Evolutionary conservation across 78 protist genomes (phyloP), one percentile per base, ranked within the genome.

Genomic region (Emiliania huxleyi): DNA sequence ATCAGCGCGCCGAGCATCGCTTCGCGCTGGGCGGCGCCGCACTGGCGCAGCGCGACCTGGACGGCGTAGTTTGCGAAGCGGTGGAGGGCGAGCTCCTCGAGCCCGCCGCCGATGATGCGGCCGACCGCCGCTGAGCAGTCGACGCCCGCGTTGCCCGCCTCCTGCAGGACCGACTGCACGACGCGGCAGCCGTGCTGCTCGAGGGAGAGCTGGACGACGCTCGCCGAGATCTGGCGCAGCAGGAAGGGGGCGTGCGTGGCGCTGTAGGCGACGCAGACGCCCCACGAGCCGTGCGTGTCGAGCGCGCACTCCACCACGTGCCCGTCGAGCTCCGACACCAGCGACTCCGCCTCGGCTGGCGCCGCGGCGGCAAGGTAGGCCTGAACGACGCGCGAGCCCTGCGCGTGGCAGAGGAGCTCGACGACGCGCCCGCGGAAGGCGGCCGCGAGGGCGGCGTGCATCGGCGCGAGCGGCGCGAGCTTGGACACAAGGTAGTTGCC

Each of bases 181-280:
- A 73, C 83, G 43, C 83, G 37, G 83, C 83, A 73, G 83, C 83
- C 83, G 42, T 73, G 83, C 83, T 73, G 83, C 42, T 73, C 40
- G 33, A 35, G 8, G 44, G 33, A 18, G 43, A 73, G 83, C 15
- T 5, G 40, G 42, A 2, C 2, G 44, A 73, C 42, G 83, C n/a
- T 5, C 12, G 8, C 42, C 12, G 83, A 2, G 22, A 73, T 29
- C 42, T 73, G 43, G 44, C n/a, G 19, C 19, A 73, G 83, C 3
- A 73, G 8, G 83, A 73, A 73, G 44, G 19, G 4, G 83, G 83
- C 83, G 44, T 18, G 37, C 37, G 83, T 73, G 83, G 1, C 33
- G 33, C 5, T 35, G 83, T 33, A 73, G 43, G 83, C 83, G 37
- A 73, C 42, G 83, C 83, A 73, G 37, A 73, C 43, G 42, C 83